These are phyloP conservation scores for Gigaspora rosea DNA, from an alignment of 192 early-diverging fungal genomes.

Conservation along the genomic window DNA sequence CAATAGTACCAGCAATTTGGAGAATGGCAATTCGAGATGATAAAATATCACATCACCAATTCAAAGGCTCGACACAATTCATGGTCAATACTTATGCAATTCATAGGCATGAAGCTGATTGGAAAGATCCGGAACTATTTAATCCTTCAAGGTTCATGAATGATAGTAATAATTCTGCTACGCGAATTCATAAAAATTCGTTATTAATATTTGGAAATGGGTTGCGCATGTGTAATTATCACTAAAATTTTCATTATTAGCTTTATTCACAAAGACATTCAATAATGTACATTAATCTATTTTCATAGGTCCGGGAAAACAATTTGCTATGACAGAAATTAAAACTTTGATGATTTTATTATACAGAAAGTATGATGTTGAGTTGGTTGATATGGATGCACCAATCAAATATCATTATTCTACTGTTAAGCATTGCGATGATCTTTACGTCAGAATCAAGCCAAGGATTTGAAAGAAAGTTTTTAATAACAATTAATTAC, in stretches of 20 bases:
- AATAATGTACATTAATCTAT: too few species aligned
- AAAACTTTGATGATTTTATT: not conserved
- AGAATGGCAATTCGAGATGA: slow-evolving; percentile 3
- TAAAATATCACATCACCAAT: not conserved
- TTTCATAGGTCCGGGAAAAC: too few species aligned
- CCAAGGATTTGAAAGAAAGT: too few species aligned
- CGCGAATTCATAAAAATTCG: slow-evolving; percentile 8
- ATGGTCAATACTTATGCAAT: slow-evolving; percentile 2
- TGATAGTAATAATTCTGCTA: not conserved
- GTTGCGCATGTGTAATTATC: slow-evolving; percentile 5
- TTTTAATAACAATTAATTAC: too few species aligned
- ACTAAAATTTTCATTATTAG: too few species aligned
- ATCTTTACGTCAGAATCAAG: too few species aligned
- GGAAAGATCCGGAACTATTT: slow-evolving; percentile 22
- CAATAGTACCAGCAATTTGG: slow-evolving; percentile 9
- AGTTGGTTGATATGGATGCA: too few species aligned
- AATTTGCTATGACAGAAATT: too few species aligned
- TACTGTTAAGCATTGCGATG: too few species aligned
- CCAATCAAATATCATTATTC: too few species aligned
- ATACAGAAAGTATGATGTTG: too few species aligned
- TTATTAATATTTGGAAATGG: slow-evolving; percentile 16
- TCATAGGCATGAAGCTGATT: not conserved
- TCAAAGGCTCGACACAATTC: slow-evolving; percentile 11
- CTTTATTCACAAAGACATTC: too few species aligned
- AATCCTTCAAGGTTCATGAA: slow-evolving; percentile 16